phyloP scores from a whole-genome alignment of 2,329 filamentous ascomycete species.

The Aspergillus caelatus region DNA sequence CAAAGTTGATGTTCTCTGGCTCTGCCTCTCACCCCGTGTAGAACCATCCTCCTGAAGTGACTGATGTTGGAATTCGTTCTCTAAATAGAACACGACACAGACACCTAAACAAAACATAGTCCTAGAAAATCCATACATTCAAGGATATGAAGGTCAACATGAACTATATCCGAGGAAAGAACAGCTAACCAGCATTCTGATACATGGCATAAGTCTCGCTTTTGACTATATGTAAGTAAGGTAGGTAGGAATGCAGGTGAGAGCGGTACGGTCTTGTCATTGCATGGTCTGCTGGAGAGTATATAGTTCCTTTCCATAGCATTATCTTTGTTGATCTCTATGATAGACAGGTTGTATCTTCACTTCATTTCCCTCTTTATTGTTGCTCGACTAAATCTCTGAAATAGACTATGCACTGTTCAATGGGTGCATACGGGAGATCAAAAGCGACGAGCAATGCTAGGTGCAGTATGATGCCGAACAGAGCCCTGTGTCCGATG shows the following conservation, averaged over 20 bases:
- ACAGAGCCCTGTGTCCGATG: not conserved
- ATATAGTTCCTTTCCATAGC: not conserved
- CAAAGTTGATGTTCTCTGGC: not conserved
- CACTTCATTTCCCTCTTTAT: too few relatives aligned
- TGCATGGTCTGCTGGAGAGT: not conserved
- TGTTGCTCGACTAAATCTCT: too few relatives aligned
- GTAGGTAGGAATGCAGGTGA: not conserved
- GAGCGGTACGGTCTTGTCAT: not conserved
- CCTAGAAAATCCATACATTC: not conserved
- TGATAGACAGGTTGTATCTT: too few relatives aligned
- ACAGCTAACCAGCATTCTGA: not conserved
- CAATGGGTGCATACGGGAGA: not conserved
- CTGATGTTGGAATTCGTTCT: not conserved
- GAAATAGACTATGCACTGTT: not conserved
- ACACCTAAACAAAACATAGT: not conserved
- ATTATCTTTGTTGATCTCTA: not conserved
- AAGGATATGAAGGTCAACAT: not conserved
- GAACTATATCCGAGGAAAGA: not conserved
- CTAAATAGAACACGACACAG: not conserved
- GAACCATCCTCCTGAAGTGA: too few relatives aligned
- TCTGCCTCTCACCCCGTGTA: not conserved
- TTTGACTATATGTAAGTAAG: not conserved
- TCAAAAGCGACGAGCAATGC: not conserved
- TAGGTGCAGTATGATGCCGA: not conserved
- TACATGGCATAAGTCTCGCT: not conserved